Base-by-base conservation (phyloP, 768 basidiomycete genomes). In the Lactifluus echinatus region DNA sequence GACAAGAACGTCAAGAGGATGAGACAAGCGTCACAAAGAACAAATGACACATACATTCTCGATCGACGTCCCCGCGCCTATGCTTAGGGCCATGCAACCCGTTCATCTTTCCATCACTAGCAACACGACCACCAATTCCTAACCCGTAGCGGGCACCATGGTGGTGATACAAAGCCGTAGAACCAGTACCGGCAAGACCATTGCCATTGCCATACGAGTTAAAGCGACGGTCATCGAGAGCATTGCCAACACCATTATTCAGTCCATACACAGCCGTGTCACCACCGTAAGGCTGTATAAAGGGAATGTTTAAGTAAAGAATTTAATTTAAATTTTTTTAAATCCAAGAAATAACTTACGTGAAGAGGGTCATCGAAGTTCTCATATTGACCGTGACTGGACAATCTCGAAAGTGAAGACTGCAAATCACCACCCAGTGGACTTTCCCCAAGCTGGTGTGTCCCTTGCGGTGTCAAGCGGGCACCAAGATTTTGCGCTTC, bases 71-170 rank as follows among this genome's bases (percentile, higher is more conserved):
- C 37, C 91, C 91, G 12, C 93, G 81, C 74, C 94, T 95, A 74
- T 94, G 93, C 73, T 95, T 95, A 50, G 92, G 82, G 43, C 93
- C 93, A 66, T 92, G 89, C 44, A 93, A 69, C 21, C 91, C 90
- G 65, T 90, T 91, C 82, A 92, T 89, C 71, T 93, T 93, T 54
- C 81, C 72, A 62, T 89, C 74, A 44, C 77, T 75, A 60, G 69
- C 70, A 15, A 75, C 73, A 37, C 88, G 79, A 10, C 74, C 72
- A 33, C 81, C 79, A 49, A 84, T 66, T 34, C 82, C 81, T 33
- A 88, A 70, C 37, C 87, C 88, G 62, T 89, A 91, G 62, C 89
- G 84, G 55, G 87, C 76, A 2, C 82, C 85, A 54, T 85, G 81
- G 66, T 89, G 88, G 50, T 87, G 82, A 66, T 90, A 89, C 33